Evolutionary conservation across 192 early-diverging fungal species (phyloP).

Genomic region (Backusella mclennaniae): DNA sequence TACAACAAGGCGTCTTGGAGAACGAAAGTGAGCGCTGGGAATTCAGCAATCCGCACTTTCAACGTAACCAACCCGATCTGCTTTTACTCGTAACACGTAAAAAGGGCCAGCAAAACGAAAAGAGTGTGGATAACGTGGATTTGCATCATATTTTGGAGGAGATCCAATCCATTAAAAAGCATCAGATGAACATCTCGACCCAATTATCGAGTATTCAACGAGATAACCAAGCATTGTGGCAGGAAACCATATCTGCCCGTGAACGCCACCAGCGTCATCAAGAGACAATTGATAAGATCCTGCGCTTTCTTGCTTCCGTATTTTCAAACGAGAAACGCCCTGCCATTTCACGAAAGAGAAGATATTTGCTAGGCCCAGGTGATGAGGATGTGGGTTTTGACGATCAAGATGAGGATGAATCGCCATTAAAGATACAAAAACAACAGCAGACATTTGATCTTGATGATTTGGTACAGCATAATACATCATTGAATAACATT

Average conservation of each 20-base stretch:
- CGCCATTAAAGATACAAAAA: background rate
- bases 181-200: conserved; percentile 86
- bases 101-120: conserved; percentile 56
- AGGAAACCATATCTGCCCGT: conserved; percentile 69
- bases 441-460: background rate
- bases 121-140: conserved; percentile 52
- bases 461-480: background rate
- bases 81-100: conserved; percentile 87
- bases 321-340: conserved; percentile 62
- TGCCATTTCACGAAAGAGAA: conserved; percentile 50
- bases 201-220: conserved; percentile 87
- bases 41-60: conserved; percentile 90
- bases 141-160: conserved; percentile 67
- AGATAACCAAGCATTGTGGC: conserved; percentile 90
- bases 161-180: conserved; percentile 88
- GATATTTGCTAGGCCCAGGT: conserved; percentile 40
- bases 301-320: conserved; percentile 89
- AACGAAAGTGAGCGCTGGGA: conserved; percentile 85
- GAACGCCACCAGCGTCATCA: conserved; percentile 87
- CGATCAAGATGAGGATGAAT: conserved; percentile 21
- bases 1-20: conserved; percentile 87
- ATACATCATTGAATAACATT: background rate
- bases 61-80: conserved; percentile 86
- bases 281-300: conserved; percentile 92
- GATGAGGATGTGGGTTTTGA: conserved; percentile 3